Percentiles rank a stretch among this genome's conserved stretches.
These are phyloP conservation scores for Aphanomyces euteiches DNA, from an alignment of 352 stramenopile genomes.

Conservation along the genomic window DNA sequence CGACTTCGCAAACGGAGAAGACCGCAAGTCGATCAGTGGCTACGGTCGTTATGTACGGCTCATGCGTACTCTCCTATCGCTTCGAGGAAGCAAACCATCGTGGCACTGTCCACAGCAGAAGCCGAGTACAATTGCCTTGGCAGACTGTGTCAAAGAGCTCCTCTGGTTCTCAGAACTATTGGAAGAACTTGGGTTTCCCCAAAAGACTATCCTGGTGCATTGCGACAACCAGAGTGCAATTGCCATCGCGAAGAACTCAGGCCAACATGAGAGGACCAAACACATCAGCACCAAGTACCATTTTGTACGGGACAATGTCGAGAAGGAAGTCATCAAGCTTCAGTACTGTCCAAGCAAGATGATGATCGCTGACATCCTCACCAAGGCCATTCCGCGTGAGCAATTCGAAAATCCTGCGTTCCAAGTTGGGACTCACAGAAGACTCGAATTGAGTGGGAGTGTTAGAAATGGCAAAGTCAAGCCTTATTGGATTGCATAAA, in stretches of 20 bases:
- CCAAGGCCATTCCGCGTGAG: constrained; percentile 7
- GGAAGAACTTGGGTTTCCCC: too few relatives aligned
- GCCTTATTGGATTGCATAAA: too few relatives aligned
- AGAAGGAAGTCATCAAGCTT: neutral
- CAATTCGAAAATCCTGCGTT: constrained; percentile 1
- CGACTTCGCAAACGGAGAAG: too few relatives aligned
- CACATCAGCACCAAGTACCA: constrained; percentile 7
- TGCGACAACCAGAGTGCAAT: constrained; percentile 3
- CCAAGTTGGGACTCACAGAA: neutral
- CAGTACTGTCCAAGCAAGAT: neutral
- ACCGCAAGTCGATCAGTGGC: too few relatives aligned
- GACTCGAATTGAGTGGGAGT: too few relatives aligned
- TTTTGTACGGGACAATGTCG: constrained; percentile 5
- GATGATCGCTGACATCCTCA: neutral
- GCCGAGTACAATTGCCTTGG: neutral
- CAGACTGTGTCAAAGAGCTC: neutral
- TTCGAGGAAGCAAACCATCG: too few relatives aligned
- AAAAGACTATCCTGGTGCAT: neutral
- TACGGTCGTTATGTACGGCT: too few relatives aligned
- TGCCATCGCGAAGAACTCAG: neutral
- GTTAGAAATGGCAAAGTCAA: too few relatives aligned
- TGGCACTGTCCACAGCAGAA: too few relatives aligned
- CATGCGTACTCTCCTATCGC: too few relatives aligned
- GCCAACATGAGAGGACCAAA: constrained; percentile 1
- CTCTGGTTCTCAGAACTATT: too few relatives aligned